phyloP scores from a whole-genome alignment of 306 rosid species.

The Carpinus fangiana region DNA sequence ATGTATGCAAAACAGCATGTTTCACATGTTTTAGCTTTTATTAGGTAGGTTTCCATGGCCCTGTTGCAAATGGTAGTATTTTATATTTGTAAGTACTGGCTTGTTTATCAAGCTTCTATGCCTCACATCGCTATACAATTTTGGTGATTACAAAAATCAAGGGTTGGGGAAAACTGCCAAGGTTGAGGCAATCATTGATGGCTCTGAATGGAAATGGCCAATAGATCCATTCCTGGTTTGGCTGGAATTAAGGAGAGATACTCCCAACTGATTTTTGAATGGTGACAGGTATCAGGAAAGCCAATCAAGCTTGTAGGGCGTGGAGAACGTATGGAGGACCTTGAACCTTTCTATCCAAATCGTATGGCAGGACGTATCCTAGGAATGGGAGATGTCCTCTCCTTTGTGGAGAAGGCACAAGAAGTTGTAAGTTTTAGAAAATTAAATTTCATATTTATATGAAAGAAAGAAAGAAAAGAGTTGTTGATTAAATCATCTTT shows the following conservation, averaged over 20 bases:
- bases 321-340: conserved; percentile 99
- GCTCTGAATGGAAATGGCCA: too few relatives aligned
- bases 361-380: conserved; percentile 98
- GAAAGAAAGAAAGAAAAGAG: conserved; percentile 2
- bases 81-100: too few relatives aligned
- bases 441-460: conserved; percentile 16
- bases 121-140: too few relatives aligned
- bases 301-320: conserved; percentile 98
- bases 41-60: neutral
- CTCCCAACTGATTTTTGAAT: neutral
- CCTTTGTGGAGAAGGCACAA: conserved; percentile 97
- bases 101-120: too few relatives aligned
- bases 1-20: too few relatives aligned
- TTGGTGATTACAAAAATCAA: too few relatives aligned
- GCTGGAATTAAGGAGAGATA: too few relatives aligned
- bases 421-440: conserved; percentile 72
- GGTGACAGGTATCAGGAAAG: conserved; percentile 89
- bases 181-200: too few relatives aligned
- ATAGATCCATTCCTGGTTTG: too few relatives aligned
- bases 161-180: too few relatives aligned
- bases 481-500: conserved; percentile 25
- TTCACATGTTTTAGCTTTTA: neutral
- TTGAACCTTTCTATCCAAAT: conserved; percentile 96
- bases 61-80: neutral
- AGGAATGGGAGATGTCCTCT: conserved; percentile 99